Evolutionary conservation across 2,329 filamentous ascomycete genomes (phyloP).

Genomic region (Massarina eburnea): DNA sequence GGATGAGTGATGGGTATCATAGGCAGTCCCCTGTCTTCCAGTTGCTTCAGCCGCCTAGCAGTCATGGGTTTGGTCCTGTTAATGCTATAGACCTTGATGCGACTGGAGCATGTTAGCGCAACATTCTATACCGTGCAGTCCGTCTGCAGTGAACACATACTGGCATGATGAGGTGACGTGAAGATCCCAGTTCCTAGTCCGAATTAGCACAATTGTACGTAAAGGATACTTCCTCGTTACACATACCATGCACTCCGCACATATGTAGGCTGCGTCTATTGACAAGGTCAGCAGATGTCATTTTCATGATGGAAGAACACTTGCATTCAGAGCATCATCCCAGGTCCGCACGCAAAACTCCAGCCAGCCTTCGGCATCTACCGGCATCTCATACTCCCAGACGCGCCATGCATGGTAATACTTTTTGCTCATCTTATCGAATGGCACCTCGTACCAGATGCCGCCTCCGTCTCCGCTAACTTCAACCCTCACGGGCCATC

Average conservation of each 20-base stretch:
- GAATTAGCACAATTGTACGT: conserved; percentile 7
- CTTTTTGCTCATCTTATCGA: conserved; percentile 63
- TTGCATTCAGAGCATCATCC: conserved; percentile 49
- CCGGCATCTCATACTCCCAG: conserved; percentile 65
- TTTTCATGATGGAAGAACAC: conserved; percentile 28
- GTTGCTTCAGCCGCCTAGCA: conserved; percentile 51
- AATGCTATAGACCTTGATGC: conserved; percentile 60
- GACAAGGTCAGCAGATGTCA: conserved; percentile 11
- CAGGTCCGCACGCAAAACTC: conserved; percentile 49
- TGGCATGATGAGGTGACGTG: conserved; percentile 67
- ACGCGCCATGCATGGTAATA: conserved; percentile 64
- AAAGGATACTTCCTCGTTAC: neutral
- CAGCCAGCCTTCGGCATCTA: conserved; percentile 52
- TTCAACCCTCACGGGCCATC: conserved; percentile 62
- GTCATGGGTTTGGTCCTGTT: conserved; percentile 57
- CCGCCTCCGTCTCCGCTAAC: conserved; percentile 64
- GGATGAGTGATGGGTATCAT: conserved; percentile 60
- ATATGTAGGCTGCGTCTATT: conserved; percentile 46
- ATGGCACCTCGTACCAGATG: conserved; percentile 65
- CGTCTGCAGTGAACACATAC: conserved; percentile 15
- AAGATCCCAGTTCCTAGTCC: conserved; percentile 64
- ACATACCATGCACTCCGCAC: conserved; percentile 47
- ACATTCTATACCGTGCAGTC: neutral
- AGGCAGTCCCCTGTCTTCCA: conserved; percentile 52
- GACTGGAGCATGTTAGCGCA: conserved; percentile 24